Evolutionary conservation across 805 yeast genomes (phyloP), one percentile per base, ranked within the genome.

Genomic region (Starmerella vitae): DNA sequence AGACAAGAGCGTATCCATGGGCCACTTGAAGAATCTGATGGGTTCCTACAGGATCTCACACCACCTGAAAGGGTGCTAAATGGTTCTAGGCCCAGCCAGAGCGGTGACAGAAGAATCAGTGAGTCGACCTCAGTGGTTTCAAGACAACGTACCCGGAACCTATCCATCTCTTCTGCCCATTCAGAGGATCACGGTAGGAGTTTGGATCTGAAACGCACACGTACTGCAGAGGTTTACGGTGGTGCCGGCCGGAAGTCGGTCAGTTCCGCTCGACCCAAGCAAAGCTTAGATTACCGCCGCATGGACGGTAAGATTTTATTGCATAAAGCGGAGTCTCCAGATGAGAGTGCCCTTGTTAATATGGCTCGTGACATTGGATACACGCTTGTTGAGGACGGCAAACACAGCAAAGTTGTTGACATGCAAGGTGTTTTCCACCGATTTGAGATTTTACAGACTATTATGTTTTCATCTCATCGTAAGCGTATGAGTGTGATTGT

Each of bases 281-380:
- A 36, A 12, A 33, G 30, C 15, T 9, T 31, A 4, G 43, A 40
- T 22, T 40, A 36, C 22, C 33, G 37, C 7, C 63, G 61, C 34
- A 54, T 53, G 2, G 58, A 53, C 10, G 49, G 53, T n/a, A 55
- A 54, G 7, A 53, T 58, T 25, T 55, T 74, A 30, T 65, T 66
- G 21, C 76, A 72, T 60, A 77, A 78, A 50, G 86, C 88, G 1
- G 86, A 80, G 53, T 77, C 85, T 7, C 93, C 93, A 0, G 93
- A 80, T 61, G 93, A 80, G 56, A 74, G 78, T 30, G 86, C 91
- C 1, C 64, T 80, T 38, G 88, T 81, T n/a, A 65, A 78, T 2
- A 76, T 71, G 33, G 88, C 88, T 1, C 63, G 81, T 37, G 88
- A 78, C 54, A 49, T 79, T 22, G 93, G 93, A 8, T 67, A 75